These are phyloP conservation scores for Solidago caesia DNA, from an alignment of 129 eudicot genomes.

Conservation along the genomic window DNA sequence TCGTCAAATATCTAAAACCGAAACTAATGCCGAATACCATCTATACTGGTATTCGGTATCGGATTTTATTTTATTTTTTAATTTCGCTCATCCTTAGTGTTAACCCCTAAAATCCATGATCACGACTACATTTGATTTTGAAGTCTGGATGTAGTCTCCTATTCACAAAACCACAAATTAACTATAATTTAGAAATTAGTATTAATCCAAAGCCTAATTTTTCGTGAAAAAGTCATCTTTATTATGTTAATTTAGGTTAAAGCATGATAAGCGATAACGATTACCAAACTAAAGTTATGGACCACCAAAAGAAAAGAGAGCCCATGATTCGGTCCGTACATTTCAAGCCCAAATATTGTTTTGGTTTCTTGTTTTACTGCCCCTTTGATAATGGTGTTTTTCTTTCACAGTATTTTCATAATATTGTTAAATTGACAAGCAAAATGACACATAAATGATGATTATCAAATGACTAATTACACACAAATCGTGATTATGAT, in stretches of 20 bases:
- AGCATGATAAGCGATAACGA: conserved; percentile 21
- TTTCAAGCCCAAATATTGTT: conserved; percentile 3
- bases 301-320: conserved; percentile 22
- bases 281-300: conserved; percentile 17
- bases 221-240: conserved; percentile 23
- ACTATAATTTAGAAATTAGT: neutral
- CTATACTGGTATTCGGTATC: no score
- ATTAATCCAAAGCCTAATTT: conserved; percentile 24
- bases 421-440: neutral
- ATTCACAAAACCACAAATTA: conserved; percentile 5
- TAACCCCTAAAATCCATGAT: conserved; percentile 14
- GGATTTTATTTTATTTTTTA: no score
- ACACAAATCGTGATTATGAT: no score
- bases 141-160: conserved; percentile 2
- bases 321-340: conserved; percentile 24
- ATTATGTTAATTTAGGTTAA: conserved; percentile 21
- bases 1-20: no score
- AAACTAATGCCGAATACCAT: no score
- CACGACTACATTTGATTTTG: conserved; percentile 10
- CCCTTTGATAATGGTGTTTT: neutral
- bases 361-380: neutral
- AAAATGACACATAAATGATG: no score
- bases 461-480: no score
- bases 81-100: neutral
- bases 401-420: neutral